Base-by-base conservation (phyloP, 108 stramenopile species). In the Skeletonema potamos region DNA sequence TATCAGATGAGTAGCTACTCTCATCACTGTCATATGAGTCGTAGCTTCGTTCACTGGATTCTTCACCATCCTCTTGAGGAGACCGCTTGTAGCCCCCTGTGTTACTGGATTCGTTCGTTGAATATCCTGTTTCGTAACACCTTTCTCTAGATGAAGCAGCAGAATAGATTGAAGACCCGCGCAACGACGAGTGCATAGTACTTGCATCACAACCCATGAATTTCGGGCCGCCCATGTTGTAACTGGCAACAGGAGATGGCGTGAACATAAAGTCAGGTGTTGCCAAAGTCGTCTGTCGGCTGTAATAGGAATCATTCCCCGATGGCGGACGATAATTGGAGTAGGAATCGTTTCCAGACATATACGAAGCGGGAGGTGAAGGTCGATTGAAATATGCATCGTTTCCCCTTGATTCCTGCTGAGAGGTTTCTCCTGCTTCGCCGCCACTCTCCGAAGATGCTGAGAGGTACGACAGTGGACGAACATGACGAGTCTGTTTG, bases 391-490 rank as follows among this genome's bases (percentile, higher is more conserved):
- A 51, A n/a, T 51, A 51, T 22, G 48, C 20, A 51, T 22, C 22
- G 22, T 51, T 51, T 22, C 22, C 20, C 22, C 48, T 51, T 22
- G 22, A 51, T 51, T 51, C 48, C 48, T 51, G 20, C 22, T 51
- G 48, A 51, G 48, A 51, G 15, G 48, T 22, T 24, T 51, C 60
- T 20, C 48, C 70, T 20, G 39, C 43, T 34, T 58, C 30, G 8
- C 41, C 48, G 48, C 46, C 70, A 36, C 58, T 59, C 8, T 41
- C 58, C 9, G 70, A 71, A 18, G 70, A 71, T 59, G 61, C 70
- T 4, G 70, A 71, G 2, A 71, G 70, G 70, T 71, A 71, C 4
- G 70, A 71, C 3, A 62, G 33, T 29, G 70, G 70, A 10, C 60
- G 59, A 0, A 64, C 64, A 18, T 64, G 64, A 11, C 36, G 33